A percentile compares a stretch with the other conserved stretches of the same genome.
phyloP scores from a whole-genome alignment of 2,329 filamentous ascomycete species.

The Clonostachys rosea region DNA sequence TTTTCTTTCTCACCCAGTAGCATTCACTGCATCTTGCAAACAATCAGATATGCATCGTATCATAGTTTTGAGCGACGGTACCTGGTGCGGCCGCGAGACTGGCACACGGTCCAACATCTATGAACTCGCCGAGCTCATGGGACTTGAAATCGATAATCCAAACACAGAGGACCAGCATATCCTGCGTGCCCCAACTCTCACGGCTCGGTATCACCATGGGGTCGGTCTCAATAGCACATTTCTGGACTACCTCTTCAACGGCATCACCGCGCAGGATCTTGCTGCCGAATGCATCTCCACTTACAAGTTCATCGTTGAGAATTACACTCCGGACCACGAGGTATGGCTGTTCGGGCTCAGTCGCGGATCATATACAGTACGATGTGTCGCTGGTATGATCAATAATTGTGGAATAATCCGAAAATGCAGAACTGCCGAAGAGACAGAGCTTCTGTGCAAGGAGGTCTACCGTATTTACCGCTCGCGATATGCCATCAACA shows the following conservation, averaged over 20 bases:
- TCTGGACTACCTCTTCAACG: slow-evolving; percentile 8
- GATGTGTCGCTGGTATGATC: slow-evolving; percentile 16
- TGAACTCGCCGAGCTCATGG: slow-evolving; percentile 8
- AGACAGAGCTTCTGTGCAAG: slow-evolving; percentile 4
- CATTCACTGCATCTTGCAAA: no score
- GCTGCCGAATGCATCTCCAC: slow-evolving; percentile 6
- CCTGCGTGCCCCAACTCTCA: neutral
- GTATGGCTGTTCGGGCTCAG: slow-evolving; percentile 18
- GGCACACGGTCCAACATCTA: slow-evolving; percentile 9
- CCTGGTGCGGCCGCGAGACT: slow-evolving; percentile 11
- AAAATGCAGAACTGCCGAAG: slow-evolving; percentile 1
- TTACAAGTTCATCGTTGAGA: slow-evolving; percentile 10
- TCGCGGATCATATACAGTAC: slow-evolving; percentile 14
- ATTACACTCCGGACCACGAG: slow-evolving; percentile 10
- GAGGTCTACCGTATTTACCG: slow-evolving; percentile 15
- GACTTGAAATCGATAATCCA: neutral
- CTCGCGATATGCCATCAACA: slow-evolving; percentile 6
- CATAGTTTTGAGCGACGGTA: slow-evolving; percentile 10
- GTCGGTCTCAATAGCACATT: slow-evolving; percentile 2
- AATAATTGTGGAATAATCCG: slow-evolving; percentile 19
- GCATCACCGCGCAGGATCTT: slow-evolving; percentile 1
- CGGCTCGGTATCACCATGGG: slow-evolving; percentile 1
- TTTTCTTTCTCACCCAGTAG: no score
- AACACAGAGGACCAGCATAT: neutral
- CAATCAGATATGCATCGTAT: neutral